Evolutionary conservation across 345 rosid species (phyloP).

Genomic region (Eutrema heterophyllum): DNA sequence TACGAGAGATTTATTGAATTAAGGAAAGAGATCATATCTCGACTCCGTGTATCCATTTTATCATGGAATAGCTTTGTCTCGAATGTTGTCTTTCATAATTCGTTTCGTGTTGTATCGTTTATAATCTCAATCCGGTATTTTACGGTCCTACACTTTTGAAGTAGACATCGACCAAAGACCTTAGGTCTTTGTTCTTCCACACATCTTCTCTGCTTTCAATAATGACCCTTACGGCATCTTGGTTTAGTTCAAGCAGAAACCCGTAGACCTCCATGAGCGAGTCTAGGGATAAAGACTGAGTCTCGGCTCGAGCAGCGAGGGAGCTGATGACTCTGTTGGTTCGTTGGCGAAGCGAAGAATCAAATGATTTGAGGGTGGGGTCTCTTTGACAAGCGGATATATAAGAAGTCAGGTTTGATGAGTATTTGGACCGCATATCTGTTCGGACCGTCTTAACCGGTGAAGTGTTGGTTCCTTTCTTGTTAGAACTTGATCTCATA

Average conservation of each 20-base stretch:
- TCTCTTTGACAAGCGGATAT: conserved; percentile 59
- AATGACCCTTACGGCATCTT: conserved; percentile 50
- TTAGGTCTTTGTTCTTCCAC: conserved; percentile 55
- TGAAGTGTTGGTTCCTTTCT: neutral
- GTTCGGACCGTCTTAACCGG: neutral
- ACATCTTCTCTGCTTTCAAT: conserved; percentile 52
- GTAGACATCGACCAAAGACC: conserved; percentile 55
- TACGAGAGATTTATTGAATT: too few species aligned
- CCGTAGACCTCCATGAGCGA: conserved; percentile 59
- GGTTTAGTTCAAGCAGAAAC: conserved; percentile 61
- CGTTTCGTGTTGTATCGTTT: too few species aligned
- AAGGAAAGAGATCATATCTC: too few species aligned
- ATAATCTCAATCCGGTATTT: too few species aligned
- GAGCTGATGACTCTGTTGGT: conserved; percentile 46
- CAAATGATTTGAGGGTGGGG: conserved; percentile 54
- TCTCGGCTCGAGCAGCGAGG: conserved; percentile 45
- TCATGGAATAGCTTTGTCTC: too few species aligned
- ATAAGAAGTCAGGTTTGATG: conserved; percentile 53
- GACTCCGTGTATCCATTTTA: too few species aligned
- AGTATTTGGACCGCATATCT: conserved; percentile 18
- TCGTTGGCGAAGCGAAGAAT: conserved; percentile 45
- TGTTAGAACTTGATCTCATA: neutral
- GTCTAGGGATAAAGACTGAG: conserved; percentile 45
- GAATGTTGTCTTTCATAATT: too few species aligned
- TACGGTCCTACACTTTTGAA: too few species aligned